Conservation (phyloP, 768 basidiomycete genomes). For the Inosperma sp. region DNA sequence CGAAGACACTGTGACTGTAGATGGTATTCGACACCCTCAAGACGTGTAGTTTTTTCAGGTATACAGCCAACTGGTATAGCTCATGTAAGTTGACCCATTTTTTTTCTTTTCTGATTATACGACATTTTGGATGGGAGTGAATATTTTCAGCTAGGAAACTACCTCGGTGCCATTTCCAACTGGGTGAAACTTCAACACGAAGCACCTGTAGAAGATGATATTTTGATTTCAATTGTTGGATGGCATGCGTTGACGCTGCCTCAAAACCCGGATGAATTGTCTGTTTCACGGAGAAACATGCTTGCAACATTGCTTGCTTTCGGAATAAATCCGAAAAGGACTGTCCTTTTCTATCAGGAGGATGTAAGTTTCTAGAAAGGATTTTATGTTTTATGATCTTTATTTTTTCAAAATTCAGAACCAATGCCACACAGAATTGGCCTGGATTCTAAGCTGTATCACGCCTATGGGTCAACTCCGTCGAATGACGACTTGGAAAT, state of each 20-base stretch:
- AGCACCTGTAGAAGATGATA: constrained; percentile 51
- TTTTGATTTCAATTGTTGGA: constrained; percentile 87
- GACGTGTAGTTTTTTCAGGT: constrained; percentile 72
- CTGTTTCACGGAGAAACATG: constrained; percentile 64
- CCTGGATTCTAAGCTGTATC: constrained; percentile 86
- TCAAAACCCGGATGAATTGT: constrained; percentile 67
- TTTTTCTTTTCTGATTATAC: background rate
- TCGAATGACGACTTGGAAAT: constrained; percentile 97
- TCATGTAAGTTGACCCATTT: constrained; percentile 53
- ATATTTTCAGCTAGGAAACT: constrained; percentile 76
- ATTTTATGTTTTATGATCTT: background rate
- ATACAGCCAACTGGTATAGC: constrained; percentile 93
- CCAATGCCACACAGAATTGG: constrained; percentile 76
- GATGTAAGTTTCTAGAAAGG: constrained; percentile 53
- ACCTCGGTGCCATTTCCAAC: constrained; percentile 83
- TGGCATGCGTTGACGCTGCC: constrained; percentile 94
- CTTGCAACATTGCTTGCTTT: constrained; percentile 80
- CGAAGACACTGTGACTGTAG: background rate
- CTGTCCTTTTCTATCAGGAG: constrained; percentile 83
- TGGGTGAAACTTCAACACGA: constrained; percentile 79
- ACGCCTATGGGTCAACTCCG: constrained; percentile 78
- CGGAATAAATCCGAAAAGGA: constrained; percentile 74
- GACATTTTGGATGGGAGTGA: constrained; percentile 5
- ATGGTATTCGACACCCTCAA: constrained; percentile 8
- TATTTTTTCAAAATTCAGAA: constrained; percentile 46